Evolutionary conservation across 176 grass and related monocot genomes (phyloP), one percentile per base, ranked within the genome.

Genomic region (Carex kokanica): DNA sequence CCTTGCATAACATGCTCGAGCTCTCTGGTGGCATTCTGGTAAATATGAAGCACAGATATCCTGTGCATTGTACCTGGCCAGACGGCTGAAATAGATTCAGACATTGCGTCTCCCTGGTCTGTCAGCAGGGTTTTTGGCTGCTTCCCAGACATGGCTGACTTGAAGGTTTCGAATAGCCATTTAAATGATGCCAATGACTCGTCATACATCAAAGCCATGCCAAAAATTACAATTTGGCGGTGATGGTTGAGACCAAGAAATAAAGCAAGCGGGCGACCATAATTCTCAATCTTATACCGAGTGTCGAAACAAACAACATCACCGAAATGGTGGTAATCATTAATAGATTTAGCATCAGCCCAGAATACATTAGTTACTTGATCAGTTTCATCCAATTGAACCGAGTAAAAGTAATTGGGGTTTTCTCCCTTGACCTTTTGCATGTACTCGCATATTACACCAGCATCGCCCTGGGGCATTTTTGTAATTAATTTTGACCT

Each of bases 171-270:
- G 34, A 94, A 89, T 63, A 97, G 67, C 91, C 94, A 97, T 82
- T 87, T 97, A 83, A 89, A 94, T 20, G 94, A 92, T 86, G 93
- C 83, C 3, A 87, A 54, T 55, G 91, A 90, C 60, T 92, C 94
- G 83, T 90, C 85, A 70, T 89, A 97, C 71, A 90, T 57, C 40
- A 97, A 86, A 49, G 92, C 91, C 59, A 89, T 51, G 23, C 92
- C 91, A 66, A 92, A 97, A 84, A 97, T 83, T 57, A 90, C 82
- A 36, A 87, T 84, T 86, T 92, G 90, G 56, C 90, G 93, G 77
- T 97, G 94, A 89, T 97, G 88, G 82, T 94, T 97, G 84, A 97
- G 82, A 70, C 94, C 90, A 85, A 91, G 49, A 85, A 97, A 97
- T 67, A 97, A 85, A 36, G 87, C 67, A 29, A 97, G 81, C 56